Evolutionary conservation across 2,329 filamentous ascomycete species (phyloP).

Genomic region (Scedosporium minutisporum): DNA sequence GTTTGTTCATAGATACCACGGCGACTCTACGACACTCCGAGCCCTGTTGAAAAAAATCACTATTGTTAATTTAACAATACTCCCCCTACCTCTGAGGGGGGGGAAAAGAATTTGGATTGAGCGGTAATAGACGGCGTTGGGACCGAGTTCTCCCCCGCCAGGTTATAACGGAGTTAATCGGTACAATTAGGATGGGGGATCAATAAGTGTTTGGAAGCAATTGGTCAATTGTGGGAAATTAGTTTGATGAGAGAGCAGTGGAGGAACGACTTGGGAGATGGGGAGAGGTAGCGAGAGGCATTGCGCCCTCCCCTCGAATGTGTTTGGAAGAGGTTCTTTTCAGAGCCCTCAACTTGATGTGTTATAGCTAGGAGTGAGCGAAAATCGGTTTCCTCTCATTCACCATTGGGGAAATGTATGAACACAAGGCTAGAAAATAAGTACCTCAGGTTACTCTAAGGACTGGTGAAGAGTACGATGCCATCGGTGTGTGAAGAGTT

Average conservation of each 20-base stretch:
- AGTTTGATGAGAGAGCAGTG: background rate
- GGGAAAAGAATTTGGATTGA: background rate
- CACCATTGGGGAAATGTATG: no score
- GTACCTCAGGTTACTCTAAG: no score
- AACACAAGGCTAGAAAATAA: no score
- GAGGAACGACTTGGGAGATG: no score
- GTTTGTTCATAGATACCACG: constrained; percentile 1
- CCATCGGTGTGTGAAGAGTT: no score
- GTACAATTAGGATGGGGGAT: background rate
- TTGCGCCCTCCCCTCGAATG: no score
- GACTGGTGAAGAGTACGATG: no score
- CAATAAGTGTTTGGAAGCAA: background rate
- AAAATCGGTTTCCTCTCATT: no score
- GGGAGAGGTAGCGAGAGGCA: no score
- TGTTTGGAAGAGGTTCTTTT: no score
- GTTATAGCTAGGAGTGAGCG: no score
- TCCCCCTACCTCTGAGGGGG: background rate
- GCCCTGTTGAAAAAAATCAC: background rate
- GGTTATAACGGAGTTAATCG: background rate
- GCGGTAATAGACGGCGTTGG: background rate
- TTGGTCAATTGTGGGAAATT: background rate
- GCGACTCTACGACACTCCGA: background rate
- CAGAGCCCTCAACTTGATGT: no score
- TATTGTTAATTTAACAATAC: background rate
- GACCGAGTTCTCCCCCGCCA: background rate